Evolutionary conservation across 2,329 filamentous ascomycete species (phyloP).

Genomic region (Pseudogymnoascus sp.): DNA sequence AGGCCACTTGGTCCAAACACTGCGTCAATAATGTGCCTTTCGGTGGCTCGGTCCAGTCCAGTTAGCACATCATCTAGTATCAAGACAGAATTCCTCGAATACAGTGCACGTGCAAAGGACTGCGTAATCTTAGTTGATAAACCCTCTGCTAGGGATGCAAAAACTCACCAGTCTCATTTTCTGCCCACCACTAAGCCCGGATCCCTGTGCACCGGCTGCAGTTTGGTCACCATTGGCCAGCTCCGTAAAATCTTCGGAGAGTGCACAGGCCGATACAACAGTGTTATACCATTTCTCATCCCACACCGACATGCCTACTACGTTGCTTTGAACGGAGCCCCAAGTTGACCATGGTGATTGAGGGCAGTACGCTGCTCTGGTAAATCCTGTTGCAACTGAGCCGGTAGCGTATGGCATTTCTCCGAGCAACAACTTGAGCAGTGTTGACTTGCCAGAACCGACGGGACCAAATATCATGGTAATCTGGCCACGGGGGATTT

Average conservation of each 20-base stretch:
- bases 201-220: slow-evolving; percentile 21
- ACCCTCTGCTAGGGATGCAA: not conserved
- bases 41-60: slow-evolving; percentile 18
- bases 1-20: slow-evolving; percentile 14
- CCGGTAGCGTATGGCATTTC: slow-evolving; percentile 24
- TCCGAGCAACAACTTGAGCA: slow-evolving; percentile 39
- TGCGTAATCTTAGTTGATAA: not conserved
- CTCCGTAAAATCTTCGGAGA: slow-evolving; percentile 17
- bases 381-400: slow-evolving; percentile 37
- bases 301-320: slow-evolving; percentile 10
- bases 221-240: slow-evolving; percentile 25
- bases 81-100: slow-evolving; percentile 15
- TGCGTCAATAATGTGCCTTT: slow-evolving; percentile 12
- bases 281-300: slow-evolving; percentile 16
- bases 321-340: slow-evolving; percentile 14
- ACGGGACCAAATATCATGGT: slow-evolving; percentile 33
- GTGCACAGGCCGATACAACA: slow-evolving; percentile 18
- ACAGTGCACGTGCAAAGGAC: slow-evolving; percentile 19
- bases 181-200: slow-evolving; percentile 22
- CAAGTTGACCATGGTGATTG: slow-evolving; percentile 20
- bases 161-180: slow-evolving; percentile 12
- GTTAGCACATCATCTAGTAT: slow-evolving; percentile 22
- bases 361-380: slow-evolving; percentile 17
- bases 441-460: slow-evolving; percentile 46
- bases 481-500: not conserved